Base-by-base conservation (phyloP, 2,329 filamentous ascomycete species). In the Stromatinia cepivora region DNA sequence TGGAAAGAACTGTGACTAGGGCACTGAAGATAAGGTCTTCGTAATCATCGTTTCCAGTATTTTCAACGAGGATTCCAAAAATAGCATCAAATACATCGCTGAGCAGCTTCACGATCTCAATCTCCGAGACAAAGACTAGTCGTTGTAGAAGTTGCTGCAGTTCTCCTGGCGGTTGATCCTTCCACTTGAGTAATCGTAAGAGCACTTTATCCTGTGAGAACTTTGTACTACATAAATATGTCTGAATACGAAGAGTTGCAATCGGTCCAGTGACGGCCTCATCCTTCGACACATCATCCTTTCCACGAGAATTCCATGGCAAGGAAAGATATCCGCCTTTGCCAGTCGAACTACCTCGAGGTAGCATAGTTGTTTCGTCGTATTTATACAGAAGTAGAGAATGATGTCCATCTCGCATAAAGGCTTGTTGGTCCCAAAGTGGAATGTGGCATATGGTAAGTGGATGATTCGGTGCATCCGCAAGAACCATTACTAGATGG, bases 361-460 rank as follows among this genome's bases (percentile, higher is more conserved):
- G 86, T 6, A 82, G 90, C 0, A 91, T 92, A 0, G 93, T 98
- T 76, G 91, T 87, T 78, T 98, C 96, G 76, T 99, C 96, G 76
- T 97, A 92, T 73, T 91, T 92, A 82, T 98, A 97, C 57, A 99
- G 82, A 2, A 96, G 83, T 62, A 97, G 82, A 3, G 88, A 88
- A 78, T 97, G 94, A 28, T 88, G 81, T 0, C 94, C 94, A 77
- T 99, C 94, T 61, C 90, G 87, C 64, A 96, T 88, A 77, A 99
- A 99, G 0, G 95, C 94, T 70, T 93, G 89, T 34, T 92, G 88
- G 65, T 94, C 92, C 95, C 96, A 99, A 2, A 99, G 84, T 0
- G 95, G 95, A 83, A 99, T 90, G 85, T 96, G 94, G 20, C 92
- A 92, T 56, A 98, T 85, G 3, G 95, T 94, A 79, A 98, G 97